Evolutionary conservation across 2,329 filamentous ascomycete genomes (phyloP).

Genomic region (Whalleya microplaca): DNA sequence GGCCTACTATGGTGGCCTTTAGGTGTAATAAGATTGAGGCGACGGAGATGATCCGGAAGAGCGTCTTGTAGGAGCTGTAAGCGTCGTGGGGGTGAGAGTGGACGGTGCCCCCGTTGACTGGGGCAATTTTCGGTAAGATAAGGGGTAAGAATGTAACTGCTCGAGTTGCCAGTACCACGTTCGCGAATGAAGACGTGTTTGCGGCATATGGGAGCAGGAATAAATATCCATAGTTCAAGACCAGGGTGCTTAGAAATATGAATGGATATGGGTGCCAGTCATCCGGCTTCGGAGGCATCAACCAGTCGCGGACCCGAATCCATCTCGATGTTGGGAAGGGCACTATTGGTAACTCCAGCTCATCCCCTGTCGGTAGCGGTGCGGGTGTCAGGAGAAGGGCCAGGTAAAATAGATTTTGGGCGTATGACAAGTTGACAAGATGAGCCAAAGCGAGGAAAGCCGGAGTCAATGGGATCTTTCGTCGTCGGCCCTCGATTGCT

Average conservation of each 20-base stretch:
- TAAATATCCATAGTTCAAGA: conserved; percentile 41
- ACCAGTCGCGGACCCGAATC: conserved; percentile 32
- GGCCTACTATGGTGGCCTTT: conserved; percentile 46
- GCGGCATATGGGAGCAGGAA: conserved; percentile 45
- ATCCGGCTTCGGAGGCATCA: conserved; percentile 46
- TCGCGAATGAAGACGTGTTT: conserved; percentile 46
- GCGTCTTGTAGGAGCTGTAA: conserved; percentile 45
- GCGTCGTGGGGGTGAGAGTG: conserved; percentile 44
- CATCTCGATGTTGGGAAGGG: conserved; percentile 37
- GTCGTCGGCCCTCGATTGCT: conserved; percentile 61
- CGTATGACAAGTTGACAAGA: conserved; percentile 62
- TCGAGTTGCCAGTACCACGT: conserved; percentile 38
- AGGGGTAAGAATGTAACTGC: conserved; percentile 51
- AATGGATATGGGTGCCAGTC: conserved; percentile 47
- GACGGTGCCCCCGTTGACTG: conserved; percentile 51
- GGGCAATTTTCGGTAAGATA: conserved; percentile 50
- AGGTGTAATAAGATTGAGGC: conserved; percentile 49
- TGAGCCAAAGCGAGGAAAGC: conserved; percentile 63
- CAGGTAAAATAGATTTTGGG: conserved; percentile 66
- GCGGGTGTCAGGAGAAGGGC: conserved; percentile 60
- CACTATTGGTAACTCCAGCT: conserved; percentile 33
- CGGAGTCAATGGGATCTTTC: conserved; percentile 57
- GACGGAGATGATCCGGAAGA: conserved; percentile 53
- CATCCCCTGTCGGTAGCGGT: conserved; percentile 41
- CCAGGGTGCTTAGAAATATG: conserved; percentile 40